Conservation (phyloP, 805 yeast species). For the Wickerhamiella alocasiicola region DNA sequence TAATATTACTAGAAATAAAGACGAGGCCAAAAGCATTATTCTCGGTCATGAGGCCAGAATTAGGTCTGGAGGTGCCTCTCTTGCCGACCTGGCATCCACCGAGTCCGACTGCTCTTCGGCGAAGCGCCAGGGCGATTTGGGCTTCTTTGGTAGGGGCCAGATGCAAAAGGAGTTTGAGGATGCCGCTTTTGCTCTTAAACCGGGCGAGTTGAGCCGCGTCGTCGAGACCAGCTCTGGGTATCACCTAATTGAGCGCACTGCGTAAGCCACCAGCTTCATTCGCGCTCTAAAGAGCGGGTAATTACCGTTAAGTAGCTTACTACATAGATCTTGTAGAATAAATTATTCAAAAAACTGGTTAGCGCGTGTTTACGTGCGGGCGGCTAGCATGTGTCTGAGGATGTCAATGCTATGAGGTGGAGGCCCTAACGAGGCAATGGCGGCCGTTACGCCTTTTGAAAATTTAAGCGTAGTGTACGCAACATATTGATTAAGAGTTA, state of each 20-base stretch:
- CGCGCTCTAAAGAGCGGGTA: no score
- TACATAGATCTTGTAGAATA: no score
- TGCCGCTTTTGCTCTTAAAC: conserved; percentile 67
- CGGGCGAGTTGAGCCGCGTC: conserved; percentile 71
- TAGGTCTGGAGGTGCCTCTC: conserved; percentile 48
- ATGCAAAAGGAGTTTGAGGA: conserved; percentile 94
- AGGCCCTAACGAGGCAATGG: no score
- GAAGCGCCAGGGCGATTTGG: conserved; percentile 82
- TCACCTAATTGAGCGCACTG: conserved; percentile 79
- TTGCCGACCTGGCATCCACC: conserved; percentile 62
- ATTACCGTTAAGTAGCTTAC: no score
- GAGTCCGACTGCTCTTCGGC: conserved; percentile 87
- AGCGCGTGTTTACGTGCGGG: no score
- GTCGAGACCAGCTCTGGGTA: conserved; percentile 87
- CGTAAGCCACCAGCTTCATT: no score
- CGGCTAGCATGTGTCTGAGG: no score
- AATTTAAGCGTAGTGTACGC: no score
- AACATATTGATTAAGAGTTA: no score
- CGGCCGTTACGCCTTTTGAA: no score
- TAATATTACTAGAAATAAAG: conserved; percentile 63
- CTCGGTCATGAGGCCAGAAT: conserved; percentile 46
- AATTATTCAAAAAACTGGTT: no score
- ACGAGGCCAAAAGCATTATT: conserved; percentile 59
- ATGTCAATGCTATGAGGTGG: no score
- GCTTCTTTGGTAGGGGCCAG: conserved; percentile 74